Percentiles rank a stretch among this genome's conserved stretches.
Conservation (phyloP, 2,329 filamentous ascomycete genomes). For the Aaosphaeria arxii region DNA sequence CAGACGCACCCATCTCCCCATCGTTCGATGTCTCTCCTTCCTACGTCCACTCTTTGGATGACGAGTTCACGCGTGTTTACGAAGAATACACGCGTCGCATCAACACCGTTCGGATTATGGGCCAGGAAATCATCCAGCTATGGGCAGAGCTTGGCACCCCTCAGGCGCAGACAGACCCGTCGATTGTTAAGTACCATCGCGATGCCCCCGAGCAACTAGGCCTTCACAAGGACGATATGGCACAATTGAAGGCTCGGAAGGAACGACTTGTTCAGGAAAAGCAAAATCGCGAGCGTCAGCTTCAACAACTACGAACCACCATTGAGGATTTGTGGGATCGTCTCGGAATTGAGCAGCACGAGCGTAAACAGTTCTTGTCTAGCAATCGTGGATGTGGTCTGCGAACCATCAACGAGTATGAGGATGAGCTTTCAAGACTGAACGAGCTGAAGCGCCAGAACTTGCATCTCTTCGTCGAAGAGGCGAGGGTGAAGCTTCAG, state of each 20-base stretch:
- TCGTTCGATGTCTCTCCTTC: constrained; percentile 89
- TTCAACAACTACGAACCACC: constrained; percentile 70
- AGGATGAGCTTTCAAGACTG: constrained; percentile 80
- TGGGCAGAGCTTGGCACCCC: constrained; percentile 96
- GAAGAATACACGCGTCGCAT: constrained; percentile 91
- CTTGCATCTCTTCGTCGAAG: constrained; percentile 91
- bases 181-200: constrained; percentile 84
- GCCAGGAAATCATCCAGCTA: constrained; percentile 84
- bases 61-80: constrained; percentile 91
- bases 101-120: constrained; percentile 67
- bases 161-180: constrained; percentile 83
- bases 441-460: constrained; percentile 96
- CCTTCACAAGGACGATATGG: constrained; percentile 81
- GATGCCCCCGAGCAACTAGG: constrained; percentile 93
- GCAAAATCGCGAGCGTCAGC: constrained; percentile 71
- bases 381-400: constrained; percentile 87
- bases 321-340: constrained; percentile 91
- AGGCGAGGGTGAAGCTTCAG: constrained; percentile 84
- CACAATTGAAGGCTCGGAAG: constrained; percentile 66
- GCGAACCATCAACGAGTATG: constrained; percentile 90
- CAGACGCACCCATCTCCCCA: constrained; percentile 72
- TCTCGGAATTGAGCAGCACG: constrained; percentile 75
- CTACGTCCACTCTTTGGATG: constrained; percentile 83
- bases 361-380: constrained; percentile 82
- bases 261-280: constrained; percentile 89